Evolutionary conservation across 441 rosid genomes (phyloP), one percentile per base, ranked within the genome.

Genomic region (Capsella rubella): DNA sequence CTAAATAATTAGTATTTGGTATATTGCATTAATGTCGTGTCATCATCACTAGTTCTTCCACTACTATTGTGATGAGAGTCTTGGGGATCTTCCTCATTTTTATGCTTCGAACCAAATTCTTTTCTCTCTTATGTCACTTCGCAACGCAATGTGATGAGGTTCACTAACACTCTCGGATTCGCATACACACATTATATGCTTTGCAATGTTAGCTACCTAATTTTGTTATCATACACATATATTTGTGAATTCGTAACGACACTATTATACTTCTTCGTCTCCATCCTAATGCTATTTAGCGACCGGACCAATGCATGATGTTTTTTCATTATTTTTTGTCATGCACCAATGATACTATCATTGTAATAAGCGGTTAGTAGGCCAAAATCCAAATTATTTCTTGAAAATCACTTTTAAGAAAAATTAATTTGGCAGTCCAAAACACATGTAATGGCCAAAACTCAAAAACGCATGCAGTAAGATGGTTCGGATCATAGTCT

Each of bases 1-100:
- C 49, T 54, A 49, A 70, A 56, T 8, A 64, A 64, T 46, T 34
- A 34, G 69, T 60, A 29, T 21, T 21, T 21, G 25, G 53, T 25
- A 53, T 6, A 52, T 63, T 52, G 66, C 53, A 69, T 29, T 53
- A 55, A 69, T 56, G 55, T 70, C 54, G 67, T 70, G 56, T 56
- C 80, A 70, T 56, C 80, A 70, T 70, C 70, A 70, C 72, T 70
- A 56, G 80, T 70, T 70, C 29, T 70, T 76, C 80, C 80, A 76
- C 80, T 70, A 76, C 25, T 21, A 21, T 21, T 21, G 5, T 39
- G 52, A 63, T 60, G 25, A 21, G 25, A 70, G 56, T 70, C 28
- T 28, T 69, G 13, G 51, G 37, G 37, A 1, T 62, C 58, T 62
- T 62, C 58, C 70, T 69, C 64, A 39, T n/a, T 60, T 73, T n/a